A percentile compares a stretch with the other conserved stretches of the same genome.
These are phyloP conservation scores for Rhodotorula taiwanensis DNA, from an alignment of 768 basidiomycete species.

Conservation along the genomic window DNA sequence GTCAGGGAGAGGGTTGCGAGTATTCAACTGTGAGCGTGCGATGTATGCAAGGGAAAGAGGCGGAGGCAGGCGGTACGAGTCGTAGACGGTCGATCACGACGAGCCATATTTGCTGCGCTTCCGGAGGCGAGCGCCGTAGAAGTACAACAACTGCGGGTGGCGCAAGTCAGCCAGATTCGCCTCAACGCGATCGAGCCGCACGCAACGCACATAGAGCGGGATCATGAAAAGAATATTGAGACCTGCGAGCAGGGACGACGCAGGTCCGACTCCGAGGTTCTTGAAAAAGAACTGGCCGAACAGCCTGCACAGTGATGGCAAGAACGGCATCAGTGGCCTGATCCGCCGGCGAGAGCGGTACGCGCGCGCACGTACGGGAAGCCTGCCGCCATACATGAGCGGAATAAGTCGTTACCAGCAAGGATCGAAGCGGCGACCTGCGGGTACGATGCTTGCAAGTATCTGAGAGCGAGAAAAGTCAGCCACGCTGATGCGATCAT, in stretches of 20 bases:
- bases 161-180: not conserved
- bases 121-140: constrained; percentile 5
- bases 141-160: not conserved
- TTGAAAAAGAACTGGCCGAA: constrained; percentile 42
- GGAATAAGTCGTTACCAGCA: constrained; percentile 45
- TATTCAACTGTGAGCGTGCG: too few relatives aligned
- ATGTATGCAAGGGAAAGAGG: too few relatives aligned
- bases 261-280: constrained; percentile 43
- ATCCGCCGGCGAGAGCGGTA: too few relatives aligned
- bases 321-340: too few relatives aligned
- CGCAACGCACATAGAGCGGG: constrained; percentile 40
- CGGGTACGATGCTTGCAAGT: constrained; percentile 33
- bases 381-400: constrained; percentile 40
- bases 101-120: constrained; percentile 1
- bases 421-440: constrained; percentile 41
- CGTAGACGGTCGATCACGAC: too few relatives aligned
- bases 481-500: not conserved
- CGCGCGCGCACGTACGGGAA: constrained; percentile 16
- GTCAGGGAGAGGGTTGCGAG: too few relatives aligned
- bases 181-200: not conserved
- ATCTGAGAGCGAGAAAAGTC: not conserved
- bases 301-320: too few relatives aligned
- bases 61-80: too few relatives aligned
- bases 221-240: constrained; percentile 43
- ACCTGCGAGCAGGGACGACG: constrained; percentile 42